These are phyloP conservation scores for Rhodotorula mucilaginosa DNA, from an alignment of 1,284 basidiomycete genomes.

Conservation along the genomic window DNA sequence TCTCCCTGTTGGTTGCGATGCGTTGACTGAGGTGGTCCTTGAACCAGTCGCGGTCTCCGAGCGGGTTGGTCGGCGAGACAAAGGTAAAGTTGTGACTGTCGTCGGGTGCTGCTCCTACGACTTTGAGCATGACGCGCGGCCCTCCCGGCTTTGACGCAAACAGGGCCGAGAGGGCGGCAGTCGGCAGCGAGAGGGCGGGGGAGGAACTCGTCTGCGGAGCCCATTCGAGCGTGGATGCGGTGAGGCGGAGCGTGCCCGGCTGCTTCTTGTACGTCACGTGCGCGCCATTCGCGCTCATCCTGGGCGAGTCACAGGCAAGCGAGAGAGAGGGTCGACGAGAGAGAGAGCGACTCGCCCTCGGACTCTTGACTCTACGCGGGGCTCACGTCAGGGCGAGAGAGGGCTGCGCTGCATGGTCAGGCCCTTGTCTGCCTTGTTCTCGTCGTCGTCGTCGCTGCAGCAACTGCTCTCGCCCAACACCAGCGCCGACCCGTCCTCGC, in stretches of 20 bases:
- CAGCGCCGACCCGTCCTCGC: background rate
- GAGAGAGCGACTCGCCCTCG: background rate
- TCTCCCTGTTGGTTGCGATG: conserved; percentile 61
- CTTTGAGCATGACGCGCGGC: conserved; percentile 68
- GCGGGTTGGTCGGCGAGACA: conserved; percentile 59
- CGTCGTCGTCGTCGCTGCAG: background rate
- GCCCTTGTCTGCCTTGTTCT: background rate
- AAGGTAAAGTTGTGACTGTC: conserved; percentile 72
- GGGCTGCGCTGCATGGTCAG: too few relatives aligned
- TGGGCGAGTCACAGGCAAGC: too few relatives aligned
- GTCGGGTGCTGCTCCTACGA: conserved; percentile 54
- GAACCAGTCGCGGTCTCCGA: conserved; percentile 69
- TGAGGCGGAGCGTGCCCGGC: conserved; percentile 67
- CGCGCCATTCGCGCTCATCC: background rate
- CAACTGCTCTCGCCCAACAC: background rate
- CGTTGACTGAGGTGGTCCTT: conserved; percentile 71
- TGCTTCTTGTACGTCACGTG: conserved; percentile 76
- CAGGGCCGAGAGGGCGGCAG: conserved; percentile 60
- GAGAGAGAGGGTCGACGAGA: too few relatives aligned
- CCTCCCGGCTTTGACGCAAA: conserved; percentile 79
- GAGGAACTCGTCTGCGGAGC: conserved; percentile 55
- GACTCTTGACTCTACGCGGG: too few relatives aligned
- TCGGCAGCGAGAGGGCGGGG: conserved; percentile 61
- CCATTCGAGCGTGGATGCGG: conserved; percentile 66
- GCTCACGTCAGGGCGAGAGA: too few relatives aligned